Conservation (phyloP, 805 yeast genomes). For the Candida khao-thaluensis region DNA sequence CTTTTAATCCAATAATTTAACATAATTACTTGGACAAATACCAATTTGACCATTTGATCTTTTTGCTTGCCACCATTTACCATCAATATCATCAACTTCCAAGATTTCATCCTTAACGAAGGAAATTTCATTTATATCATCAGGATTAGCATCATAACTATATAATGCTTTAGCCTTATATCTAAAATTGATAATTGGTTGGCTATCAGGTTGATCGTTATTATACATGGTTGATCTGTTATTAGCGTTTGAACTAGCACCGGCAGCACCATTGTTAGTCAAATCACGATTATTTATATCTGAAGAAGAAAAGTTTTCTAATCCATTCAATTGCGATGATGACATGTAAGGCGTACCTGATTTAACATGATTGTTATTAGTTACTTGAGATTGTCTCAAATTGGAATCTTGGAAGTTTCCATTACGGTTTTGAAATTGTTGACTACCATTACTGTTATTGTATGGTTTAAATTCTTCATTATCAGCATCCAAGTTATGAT, state of each 20-base stretch:
- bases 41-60: constrained; percentile 90
- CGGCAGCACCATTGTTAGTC: constrained; percentile 17
- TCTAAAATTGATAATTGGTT: constrained; percentile 55
- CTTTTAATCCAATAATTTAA: constrained; percentile 54
- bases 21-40: constrained; percentile 93
- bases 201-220: constrained; percentile 21
- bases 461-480: constrained; percentile 16
- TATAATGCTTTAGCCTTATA: constrained; percentile 85
- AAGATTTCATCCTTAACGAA: constrained; percentile 89
- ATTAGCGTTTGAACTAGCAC: not conserved
- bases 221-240: constrained; percentile 24
- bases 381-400: constrained; percentile 34
- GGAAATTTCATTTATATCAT: constrained; percentile 88
- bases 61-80: constrained; percentile 98
- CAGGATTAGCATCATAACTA: constrained; percentile 84
- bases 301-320: constrained; percentile 50
- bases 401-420: constrained; percentile 20
- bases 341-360: constrained; percentile 43
- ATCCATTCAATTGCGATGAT: constrained; percentile 58
- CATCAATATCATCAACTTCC: constrained; percentile 88
- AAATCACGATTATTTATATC: constrained; percentile 35
- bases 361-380: constrained; percentile 25
- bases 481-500: constrained; percentile 19
- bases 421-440: constrained; percentile 15
- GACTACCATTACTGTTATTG: constrained; percentile 1